phyloP scores from a whole-genome alignment of 106 monocot species.

The Dioscorea zingiberensis region DNA sequence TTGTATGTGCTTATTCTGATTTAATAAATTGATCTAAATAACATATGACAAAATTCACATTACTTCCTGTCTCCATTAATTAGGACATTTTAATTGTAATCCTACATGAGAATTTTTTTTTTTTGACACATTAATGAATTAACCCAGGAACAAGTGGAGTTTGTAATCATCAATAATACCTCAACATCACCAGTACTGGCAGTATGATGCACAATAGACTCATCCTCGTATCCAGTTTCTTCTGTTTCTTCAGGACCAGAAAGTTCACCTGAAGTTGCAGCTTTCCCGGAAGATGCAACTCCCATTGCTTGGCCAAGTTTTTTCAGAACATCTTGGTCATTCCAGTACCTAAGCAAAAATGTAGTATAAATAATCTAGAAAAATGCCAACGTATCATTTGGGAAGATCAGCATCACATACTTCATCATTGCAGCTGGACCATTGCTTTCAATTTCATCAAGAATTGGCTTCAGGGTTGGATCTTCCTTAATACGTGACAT shows the following conservation, averaged over 20 bases:
- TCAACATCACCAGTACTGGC: slow-evolving; percentile 87
- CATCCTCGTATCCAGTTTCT: slow-evolving; percentile 73
- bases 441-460: slow-evolving; percentile 89
- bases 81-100: too few species aligned
- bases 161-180: slow-evolving; percentile 21
- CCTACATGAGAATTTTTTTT: too few species aligned
- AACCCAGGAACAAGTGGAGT: too few species aligned
- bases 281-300: slow-evolving; percentile 36
- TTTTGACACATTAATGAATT: too few species aligned
- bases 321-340: slow-evolving; percentile 74
- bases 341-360: slow-evolving; percentile 69
- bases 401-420: slow-evolving; percentile 22
- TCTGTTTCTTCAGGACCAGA: slow-evolving; percentile 58
- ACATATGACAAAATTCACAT: too few species aligned
- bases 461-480: slow-evolving; percentile 83
- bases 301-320: slow-evolving; percentile 94
- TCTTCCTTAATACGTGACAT: slow-evolving; percentile 79
- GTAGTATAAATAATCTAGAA: not conserved
- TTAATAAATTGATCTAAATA: too few species aligned
- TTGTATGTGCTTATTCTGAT: too few species aligned
- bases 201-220: slow-evolving; percentile 84
- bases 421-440: slow-evolving; percentile 97
- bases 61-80: too few species aligned
- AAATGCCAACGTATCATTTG: not conserved
- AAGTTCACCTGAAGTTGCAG: slow-evolving; percentile 28